Conservation (phyloP, 371 early-diverging fungal species). For the Entomophthora muscae region DNA sequence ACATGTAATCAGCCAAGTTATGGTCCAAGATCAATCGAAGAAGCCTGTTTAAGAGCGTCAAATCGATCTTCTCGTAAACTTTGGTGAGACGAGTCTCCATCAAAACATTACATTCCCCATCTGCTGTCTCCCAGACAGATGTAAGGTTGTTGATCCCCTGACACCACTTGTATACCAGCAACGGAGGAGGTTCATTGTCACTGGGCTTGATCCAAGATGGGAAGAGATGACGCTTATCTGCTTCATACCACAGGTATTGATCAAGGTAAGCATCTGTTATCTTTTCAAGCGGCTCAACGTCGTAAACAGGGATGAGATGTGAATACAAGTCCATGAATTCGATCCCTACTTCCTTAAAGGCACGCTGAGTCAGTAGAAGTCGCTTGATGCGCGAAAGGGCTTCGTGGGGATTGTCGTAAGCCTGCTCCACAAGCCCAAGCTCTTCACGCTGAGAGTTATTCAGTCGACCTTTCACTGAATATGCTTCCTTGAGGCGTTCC, state of each 20-base stretch:
- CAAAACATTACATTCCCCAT: conserved; percentile 89
- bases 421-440: conserved; percentile 91
- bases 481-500: conserved; percentile 89
- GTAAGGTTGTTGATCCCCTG: conserved; percentile 93
- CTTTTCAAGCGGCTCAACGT: conserved; percentile 95
- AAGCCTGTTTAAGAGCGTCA: conserved; percentile 88
- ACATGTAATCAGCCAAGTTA: conserved; percentile 97
- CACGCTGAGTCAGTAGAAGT: conserved; percentile 87
- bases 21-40: conserved; percentile 93
- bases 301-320: conserved; percentile 90
- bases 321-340: conserved; percentile 96
- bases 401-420: conserved; percentile 94
- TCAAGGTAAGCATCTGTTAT: conserved; percentile 98
- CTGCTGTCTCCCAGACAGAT: conserved; percentile 84
- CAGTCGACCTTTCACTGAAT: conserved; percentile 87
- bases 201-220: conserved; percentile 96
- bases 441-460: conserved; percentile 96
- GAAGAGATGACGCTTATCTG: conserved; percentile 70
- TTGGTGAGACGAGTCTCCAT: conserved; percentile 83
- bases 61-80: conserved; percentile 93
- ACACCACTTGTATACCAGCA: conserved; percentile 95
- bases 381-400: conserved; percentile 91
- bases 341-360: conserved; percentile 98
- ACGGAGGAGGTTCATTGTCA: conserved; percentile 92
- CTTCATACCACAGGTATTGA: conserved; percentile 98